These are phyloP conservation scores for Euphorbia peplus DNA, from an alignment of 345 rosid genomes.

Conservation along the genomic window DNA sequence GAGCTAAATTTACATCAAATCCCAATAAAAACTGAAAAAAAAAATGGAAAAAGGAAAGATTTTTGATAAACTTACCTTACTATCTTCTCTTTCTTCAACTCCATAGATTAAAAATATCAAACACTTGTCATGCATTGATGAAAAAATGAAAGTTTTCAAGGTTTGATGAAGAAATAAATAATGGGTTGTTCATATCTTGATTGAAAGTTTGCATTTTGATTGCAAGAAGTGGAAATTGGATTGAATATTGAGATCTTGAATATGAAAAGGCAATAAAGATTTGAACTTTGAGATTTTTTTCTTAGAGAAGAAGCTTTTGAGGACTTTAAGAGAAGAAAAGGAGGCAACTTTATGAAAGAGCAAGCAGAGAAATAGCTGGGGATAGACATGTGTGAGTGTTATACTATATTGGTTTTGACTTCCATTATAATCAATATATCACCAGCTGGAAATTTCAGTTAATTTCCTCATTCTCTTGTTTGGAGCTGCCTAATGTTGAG, in stretches of 20 bases:
- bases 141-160: slow-evolving; percentile 9
- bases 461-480: too few relatives aligned
- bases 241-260: neutral
- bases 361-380: slow-evolving; percentile 15
- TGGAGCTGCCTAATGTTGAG: too few relatives aligned
- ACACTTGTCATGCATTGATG: neutral
- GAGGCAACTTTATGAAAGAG: neutral
- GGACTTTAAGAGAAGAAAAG: neutral
- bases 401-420: slow-evolving; percentile 22
- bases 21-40: too few relatives aligned
- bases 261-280: neutral
- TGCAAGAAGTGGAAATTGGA: neutral
- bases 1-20: too few relatives aligned
- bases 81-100: slow-evolving; percentile 43
- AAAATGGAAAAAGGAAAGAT: too few relatives aligned
- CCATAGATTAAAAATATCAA: slow-evolving; percentile 29
- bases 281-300: neutral
- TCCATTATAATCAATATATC: slow-evolving; percentile 31
- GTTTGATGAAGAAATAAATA: slow-evolving; percentile 1
- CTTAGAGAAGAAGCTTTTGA: neutral
- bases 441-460: slow-evolving; percentile 19
- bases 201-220: neutral
- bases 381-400: slow-evolving; percentile 13
- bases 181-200: slow-evolving; percentile 19
- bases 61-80: slow-evolving; percentile 39